Percentiles rank a stretch among this genome's conserved stretches.
Evolutionary conservation across 2,329 filamentous ascomycete genomes (phyloP).

Genomic region (Stagonosporopsis tanaceti): DNA sequence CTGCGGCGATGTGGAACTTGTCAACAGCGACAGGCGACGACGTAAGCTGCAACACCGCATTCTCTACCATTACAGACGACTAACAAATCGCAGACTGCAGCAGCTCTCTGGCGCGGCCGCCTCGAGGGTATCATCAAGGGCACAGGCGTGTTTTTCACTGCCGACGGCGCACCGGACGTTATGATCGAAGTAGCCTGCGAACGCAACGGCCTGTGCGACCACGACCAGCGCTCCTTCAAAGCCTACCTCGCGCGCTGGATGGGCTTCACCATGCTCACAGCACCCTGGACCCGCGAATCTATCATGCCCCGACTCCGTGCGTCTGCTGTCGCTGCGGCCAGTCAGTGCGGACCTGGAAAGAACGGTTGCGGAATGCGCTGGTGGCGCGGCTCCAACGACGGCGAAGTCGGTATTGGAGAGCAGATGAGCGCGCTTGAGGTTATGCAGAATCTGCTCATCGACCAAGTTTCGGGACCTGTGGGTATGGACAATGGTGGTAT

Average conservation of each 20-base stretch:
- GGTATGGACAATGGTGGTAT: conserved; percentile 62
- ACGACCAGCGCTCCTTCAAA: conserved; percentile 57
- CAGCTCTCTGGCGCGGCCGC: conserved; percentile 32
- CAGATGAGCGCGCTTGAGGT: conserved; percentile 66
- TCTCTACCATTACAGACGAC: background rate
- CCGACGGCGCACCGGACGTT: conserved; percentile 53
- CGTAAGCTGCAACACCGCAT: conserved; percentile 19
- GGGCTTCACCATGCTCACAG: conserved; percentile 49
- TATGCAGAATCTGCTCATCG: conserved; percentile 57
- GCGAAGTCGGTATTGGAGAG: conserved; percentile 62
- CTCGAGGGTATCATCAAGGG: conserved; percentile 43
- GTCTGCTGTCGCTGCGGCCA: conserved; percentile 64
- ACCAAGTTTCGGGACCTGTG: conserved; percentile 46
- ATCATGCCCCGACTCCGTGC: conserved; percentile 61
- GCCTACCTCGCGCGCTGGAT: conserved; percentile 54
- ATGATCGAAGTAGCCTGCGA: conserved; percentile 60
- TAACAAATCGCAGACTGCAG: conserved; percentile 21
- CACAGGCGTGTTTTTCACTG: conserved; percentile 53
- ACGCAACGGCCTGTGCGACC: conserved; percentile 52
- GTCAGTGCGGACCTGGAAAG: conserved; percentile 61
- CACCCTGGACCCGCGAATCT: conserved; percentile 42
- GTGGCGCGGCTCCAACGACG: conserved; percentile 55
- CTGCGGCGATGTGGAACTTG: conserved; percentile 56
- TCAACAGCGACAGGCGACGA: conserved; percentile 48
- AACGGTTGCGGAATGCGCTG: conserved; percentile 56